phyloP scores from a whole-genome alignment of 306 rosid genomes.

The Sindora glabra region DNA sequence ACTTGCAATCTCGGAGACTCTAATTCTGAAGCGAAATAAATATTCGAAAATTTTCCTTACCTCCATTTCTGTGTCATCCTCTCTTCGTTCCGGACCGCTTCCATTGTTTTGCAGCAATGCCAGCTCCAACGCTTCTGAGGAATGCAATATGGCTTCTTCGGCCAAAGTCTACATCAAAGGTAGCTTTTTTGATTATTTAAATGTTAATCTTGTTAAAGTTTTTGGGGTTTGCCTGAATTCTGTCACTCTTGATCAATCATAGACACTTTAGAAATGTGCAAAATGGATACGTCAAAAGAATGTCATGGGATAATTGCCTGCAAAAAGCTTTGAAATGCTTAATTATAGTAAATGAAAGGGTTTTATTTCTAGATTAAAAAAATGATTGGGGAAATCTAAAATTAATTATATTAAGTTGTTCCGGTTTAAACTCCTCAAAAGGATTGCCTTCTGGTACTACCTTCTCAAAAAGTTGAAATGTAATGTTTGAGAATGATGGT shows the following conservation, averaged over 20 bases:
- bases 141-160: conserved; percentile 1
- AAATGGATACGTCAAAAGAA: too few relatives aligned
- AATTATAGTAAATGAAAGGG: too few relatives aligned
- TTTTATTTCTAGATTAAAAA: neutral
- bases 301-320: too few relatives aligned
- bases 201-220: neutral
- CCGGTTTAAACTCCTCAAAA: neutral
- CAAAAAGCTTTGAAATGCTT: neutral
- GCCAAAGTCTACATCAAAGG: conserved; percentile 35
- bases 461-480: neutral
- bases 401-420: neutral
- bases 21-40: neutral
- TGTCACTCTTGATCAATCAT: too few relatives aligned
- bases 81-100: neutral
- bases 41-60: neutral
- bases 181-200: neutral
- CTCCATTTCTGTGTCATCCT: conserved; percentile 4
- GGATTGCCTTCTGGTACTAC: neutral
- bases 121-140: conserved; percentile 5
- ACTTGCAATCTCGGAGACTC: neutral
- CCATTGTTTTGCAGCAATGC: conserved; percentile 3
- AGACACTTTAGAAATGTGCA: too few relatives aligned
- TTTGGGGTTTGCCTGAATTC: too few relatives aligned
- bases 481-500: neutral
- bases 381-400: too few relatives aligned